phyloP scores from a whole-genome alignment of 208 protist genomes.

The Acanthamoeba triangularis region DNA sequence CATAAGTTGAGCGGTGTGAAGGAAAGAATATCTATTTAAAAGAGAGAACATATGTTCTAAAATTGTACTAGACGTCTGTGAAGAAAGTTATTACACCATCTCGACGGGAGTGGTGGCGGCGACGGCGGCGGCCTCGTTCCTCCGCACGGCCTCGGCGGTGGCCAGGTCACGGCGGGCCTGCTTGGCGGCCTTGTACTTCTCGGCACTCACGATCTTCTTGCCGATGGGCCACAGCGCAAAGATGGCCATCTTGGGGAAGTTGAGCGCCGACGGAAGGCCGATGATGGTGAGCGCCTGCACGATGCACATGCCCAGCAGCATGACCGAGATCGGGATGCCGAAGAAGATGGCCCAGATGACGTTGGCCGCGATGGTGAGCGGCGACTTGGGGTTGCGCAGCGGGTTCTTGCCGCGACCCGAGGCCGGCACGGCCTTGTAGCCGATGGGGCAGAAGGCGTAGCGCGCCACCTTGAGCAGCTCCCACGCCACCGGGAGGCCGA shows the following conservation, averaged over 20 bases:
- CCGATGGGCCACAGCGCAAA: constrained; percentile 50
- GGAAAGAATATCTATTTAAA: no score
- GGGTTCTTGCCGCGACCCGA: constrained; percentile 50
- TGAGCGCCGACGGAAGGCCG: constrained; percentile 18
- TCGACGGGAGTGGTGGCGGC: constrained; percentile 20
- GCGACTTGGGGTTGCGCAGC: constrained; percentile 14
- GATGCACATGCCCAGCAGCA: constrained; percentile 29
- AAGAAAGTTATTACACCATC: not conserved
- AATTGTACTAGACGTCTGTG: no score
- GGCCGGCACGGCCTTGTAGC: constrained; percentile 7
- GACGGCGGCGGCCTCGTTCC: constrained; percentile 16
- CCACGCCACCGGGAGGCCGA: constrained; percentile 41
- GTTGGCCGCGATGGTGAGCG: constrained; percentile 40
- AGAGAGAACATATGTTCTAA: no score
- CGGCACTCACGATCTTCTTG: constrained; percentile 30
- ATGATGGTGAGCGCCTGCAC: constrained; percentile 59
- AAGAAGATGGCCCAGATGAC: constrained; percentile 42
- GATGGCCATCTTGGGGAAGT: constrained; percentile 48
- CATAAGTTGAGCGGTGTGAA: no score
- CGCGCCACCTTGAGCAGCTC: constrained; percentile 50
- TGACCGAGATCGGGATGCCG: constrained; percentile 33
- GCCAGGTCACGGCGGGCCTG: not conserved
- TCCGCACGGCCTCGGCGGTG: constrained; percentile 34
- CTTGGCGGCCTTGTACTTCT: constrained; percentile 14
- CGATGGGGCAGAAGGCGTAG: constrained; percentile 27